Percentiles rank a stretch among this genome's conserved stretches.
Evolutionary conservation across 805 yeast species (phyloP).

Genomic region (Jamesozyma spencerorum): DNA sequence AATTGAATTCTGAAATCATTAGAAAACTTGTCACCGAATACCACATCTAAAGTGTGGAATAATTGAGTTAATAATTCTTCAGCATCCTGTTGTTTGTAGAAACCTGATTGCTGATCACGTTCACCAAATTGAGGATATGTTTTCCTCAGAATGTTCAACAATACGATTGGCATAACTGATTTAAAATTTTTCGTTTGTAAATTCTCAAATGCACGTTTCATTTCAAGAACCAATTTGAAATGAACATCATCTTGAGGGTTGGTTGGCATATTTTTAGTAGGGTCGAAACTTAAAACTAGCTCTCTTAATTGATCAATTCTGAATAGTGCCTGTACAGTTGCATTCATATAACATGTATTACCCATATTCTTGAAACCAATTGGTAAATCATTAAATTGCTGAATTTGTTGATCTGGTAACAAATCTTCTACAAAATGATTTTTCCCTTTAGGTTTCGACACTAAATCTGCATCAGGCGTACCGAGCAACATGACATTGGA

Average conservation of each 20-base stretch:
- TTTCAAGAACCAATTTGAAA: slow-evolving; percentile 38
- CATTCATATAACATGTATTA: slow-evolving; percentile 89
- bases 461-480: slow-evolving; percentile 62
- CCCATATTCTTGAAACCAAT: slow-evolving; percentile 92
- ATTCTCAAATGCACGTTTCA: slow-evolving; percentile 36
- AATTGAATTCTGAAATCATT: slow-evolving; percentile 59
- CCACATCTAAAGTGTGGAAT: slow-evolving; percentile 41
- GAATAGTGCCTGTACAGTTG: slow-evolving; percentile 79
- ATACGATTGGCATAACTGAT: slow-evolving; percentile 58
- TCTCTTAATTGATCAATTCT: slow-evolving; percentile 67
- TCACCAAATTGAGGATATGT: slow-evolving; percentile 86
- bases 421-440: slow-evolving; percentile 64
- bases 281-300: slow-evolving; percentile 46
- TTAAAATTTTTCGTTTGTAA: slow-evolving; percentile 34
- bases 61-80: slow-evolving; percentile 90
- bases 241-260: slow-evolving; percentile 27
- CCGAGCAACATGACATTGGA: slow-evolving; percentile 84
- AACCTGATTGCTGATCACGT: slow-evolving; percentile 52
- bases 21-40: slow-evolving; percentile 38
- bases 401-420: slow-evolving; percentile 30
- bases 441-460: slow-evolving; percentile 43
- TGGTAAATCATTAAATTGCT: slow-evolving; percentile 48
- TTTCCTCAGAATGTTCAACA: slow-evolving; percentile 56
- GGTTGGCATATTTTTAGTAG: slow-evolving; percentile 40
- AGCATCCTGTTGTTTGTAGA: slow-evolving; percentile 92